A percentile compares a stretch with the other conserved stretches of the same genome.
Evolutionary conservation across 495 filamentous ascomycete species (phyloP).

Genomic region (Aspergillus nanangensis): DNA sequence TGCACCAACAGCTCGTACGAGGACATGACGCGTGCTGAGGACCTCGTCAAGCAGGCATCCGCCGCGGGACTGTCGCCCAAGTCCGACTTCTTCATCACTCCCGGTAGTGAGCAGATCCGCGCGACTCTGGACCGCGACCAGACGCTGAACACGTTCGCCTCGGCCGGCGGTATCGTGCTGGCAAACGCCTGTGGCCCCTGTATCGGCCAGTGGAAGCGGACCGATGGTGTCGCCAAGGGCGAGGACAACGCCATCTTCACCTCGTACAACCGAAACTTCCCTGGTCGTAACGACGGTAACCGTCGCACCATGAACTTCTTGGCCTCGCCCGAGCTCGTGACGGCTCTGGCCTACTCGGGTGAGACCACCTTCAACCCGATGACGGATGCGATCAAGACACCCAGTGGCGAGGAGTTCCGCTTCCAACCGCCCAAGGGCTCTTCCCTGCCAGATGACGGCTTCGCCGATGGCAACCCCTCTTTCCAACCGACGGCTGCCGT

Average conservation of each 20-base stretch:
- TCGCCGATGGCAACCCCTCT: slow-evolving; percentile 70
- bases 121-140: slow-evolving; percentile 85
- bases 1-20: slow-evolving; percentile 98
- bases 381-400: slow-evolving; percentile 77
- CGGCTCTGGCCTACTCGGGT: slow-evolving; percentile 89
- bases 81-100: slow-evolving; percentile 90
- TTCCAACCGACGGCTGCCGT: slow-evolving; percentile 68
- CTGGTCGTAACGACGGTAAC: slow-evolving; percentile 94
- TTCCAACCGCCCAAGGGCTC: slow-evolving; percentile 78
- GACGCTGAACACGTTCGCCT: slow-evolving; percentile 79
- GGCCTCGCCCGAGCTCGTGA: slow-evolving; percentile 92
- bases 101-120: slow-evolving; percentile 93
- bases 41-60: slow-evolving; percentile 83
- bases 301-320: slow-evolving; percentile 97
- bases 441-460: slow-evolving; percentile 72
- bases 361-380: slow-evolving; percentile 94
- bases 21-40: slow-evolving; percentile 93
- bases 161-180: slow-evolving; percentile 82
- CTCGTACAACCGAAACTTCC: slow-evolving; percentile 98
- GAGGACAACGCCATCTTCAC: slow-evolving; percentile 93
- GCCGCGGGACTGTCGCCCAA: slow-evolving; percentile 84
- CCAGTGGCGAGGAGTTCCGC: slow-evolving; percentile 76
- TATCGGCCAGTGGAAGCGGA: slow-evolving; percentile 95
- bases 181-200: slow-evolving; percentile 96
- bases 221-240: slow-evolving; percentile 75